Conservation (phyloP, 2,329 filamentous ascomycete species). For the Purpureocillium takamizusanense region DNA sequence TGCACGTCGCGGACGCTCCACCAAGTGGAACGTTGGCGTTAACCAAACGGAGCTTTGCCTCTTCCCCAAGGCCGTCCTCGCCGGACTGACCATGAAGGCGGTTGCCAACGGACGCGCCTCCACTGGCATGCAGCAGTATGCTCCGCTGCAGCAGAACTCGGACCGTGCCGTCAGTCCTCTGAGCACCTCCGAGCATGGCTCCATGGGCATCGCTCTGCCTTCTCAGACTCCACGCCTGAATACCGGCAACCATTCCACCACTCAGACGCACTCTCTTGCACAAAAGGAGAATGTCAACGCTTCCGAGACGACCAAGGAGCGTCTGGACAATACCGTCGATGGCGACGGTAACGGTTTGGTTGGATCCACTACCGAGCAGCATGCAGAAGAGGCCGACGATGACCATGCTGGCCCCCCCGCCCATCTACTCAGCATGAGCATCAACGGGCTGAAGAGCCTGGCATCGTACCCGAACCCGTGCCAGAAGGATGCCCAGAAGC, state of each 20-base stretch:
- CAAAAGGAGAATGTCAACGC: slow-evolving; percentile 9
- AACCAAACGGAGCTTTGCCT: slow-evolving; percentile 21
- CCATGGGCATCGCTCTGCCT: slow-evolving; percentile 14
- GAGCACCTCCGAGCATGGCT: slow-evolving; percentile 14
- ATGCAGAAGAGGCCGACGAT: slow-evolving; percentile 17
- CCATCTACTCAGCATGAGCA: slow-evolving; percentile 26
- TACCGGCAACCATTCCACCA: slow-evolving; percentile 14
- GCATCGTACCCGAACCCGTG: slow-evolving; percentile 48
- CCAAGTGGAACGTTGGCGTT: slow-evolving; percentile 27
- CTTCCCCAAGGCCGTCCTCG: slow-evolving; percentile 26
- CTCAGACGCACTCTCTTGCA: slow-evolving; percentile 10
- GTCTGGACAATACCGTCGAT: neutral
- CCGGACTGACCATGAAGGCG: slow-evolving; percentile 23
- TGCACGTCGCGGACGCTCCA: slow-evolving; percentile 37
- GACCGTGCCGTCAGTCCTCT: slow-evolving; percentile 39
- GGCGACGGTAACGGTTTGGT: too few species aligned
- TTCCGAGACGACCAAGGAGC: slow-evolving; percentile 11
- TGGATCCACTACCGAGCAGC: slow-evolving; percentile 10
- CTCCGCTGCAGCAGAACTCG: slow-evolving; percentile 44
- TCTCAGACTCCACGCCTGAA: slow-evolving; percentile 15
- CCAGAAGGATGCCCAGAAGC: slow-evolving; percentile 40
- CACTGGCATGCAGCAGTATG: slow-evolving; percentile 29
- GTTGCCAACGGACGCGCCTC: slow-evolving; percentile 4
- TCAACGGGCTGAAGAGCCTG: slow-evolving; percentile 42
- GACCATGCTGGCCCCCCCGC: slow-evolving; percentile 17